These are phyloP conservation scores for Alternaria solani DNA, from an alignment of 2,329 filamentous ascomycete genomes.

Conservation along the genomic window DNA sequence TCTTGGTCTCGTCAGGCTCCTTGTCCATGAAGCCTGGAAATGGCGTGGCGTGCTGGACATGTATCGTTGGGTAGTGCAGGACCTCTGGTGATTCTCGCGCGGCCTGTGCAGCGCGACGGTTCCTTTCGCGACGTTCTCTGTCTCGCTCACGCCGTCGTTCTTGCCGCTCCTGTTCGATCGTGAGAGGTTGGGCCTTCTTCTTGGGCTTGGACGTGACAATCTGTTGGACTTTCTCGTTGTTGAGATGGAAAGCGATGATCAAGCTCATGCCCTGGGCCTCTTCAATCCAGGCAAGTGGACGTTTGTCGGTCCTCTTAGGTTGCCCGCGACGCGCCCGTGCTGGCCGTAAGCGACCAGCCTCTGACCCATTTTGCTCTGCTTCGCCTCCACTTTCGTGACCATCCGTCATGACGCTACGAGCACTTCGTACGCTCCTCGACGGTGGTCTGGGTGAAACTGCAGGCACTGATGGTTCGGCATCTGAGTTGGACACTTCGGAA, in stretches of 20 bases:
- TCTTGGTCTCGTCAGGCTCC: slow-evolving; percentile 86
- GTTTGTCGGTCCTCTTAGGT: slow-evolving; percentile 46
- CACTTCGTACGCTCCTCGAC: slow-evolving; percentile 34
- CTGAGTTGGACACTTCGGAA: slow-evolving; percentile 46
- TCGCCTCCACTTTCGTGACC: slow-evolving; percentile 42
- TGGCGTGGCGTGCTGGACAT: slow-evolving; percentile 73
- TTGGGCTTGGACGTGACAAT: slow-evolving; percentile 69
- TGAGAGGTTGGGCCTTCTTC: slow-evolving; percentile 46
- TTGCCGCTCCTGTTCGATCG: slow-evolving; percentile 43
- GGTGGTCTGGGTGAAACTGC: slow-evolving; percentile 42
- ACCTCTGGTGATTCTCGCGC: slow-evolving; percentile 52
- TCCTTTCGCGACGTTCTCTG: slow-evolving; percentile 54
- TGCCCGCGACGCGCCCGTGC: slow-evolving; percentile 43
- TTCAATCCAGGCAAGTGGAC: slow-evolving; percentile 48
- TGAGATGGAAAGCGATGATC: slow-evolving; percentile 47
- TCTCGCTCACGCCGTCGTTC: slow-evolving; percentile 47
- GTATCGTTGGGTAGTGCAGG: slow-evolving; percentile 67
- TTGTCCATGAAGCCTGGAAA: slow-evolving; percentile 91
- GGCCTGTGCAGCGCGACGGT: slow-evolving; percentile 56
- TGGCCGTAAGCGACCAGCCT: slow-evolving; percentile 40
- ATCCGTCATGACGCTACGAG: slow-evolving; percentile 35
- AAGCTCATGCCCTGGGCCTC: slow-evolving; percentile 42
- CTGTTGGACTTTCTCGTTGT: slow-evolving; percentile 65
- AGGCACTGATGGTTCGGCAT: slow-evolving; percentile 36
- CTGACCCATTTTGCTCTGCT: slow-evolving; percentile 38